A percentile compares a stretch with the other conserved stretches of the same genome.
phyloP scores from a whole-genome alignment of 805 yeast genomes.

The Metschnikowia continentalis region DNA sequence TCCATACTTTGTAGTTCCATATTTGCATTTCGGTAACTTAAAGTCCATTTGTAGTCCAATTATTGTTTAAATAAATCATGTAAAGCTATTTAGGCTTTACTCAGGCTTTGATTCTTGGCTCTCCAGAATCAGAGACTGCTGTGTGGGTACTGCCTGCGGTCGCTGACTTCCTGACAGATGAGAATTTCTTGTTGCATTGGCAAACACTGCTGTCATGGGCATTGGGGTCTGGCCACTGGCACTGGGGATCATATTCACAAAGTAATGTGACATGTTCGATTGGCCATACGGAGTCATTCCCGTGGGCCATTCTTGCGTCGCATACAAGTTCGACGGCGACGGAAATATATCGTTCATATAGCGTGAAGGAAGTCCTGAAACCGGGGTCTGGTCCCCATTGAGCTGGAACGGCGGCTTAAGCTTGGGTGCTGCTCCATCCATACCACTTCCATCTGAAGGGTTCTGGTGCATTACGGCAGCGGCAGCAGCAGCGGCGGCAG shows the following conservation, averaged over 20 bases:
- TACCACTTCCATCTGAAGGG: neutral
- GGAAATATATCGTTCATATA: slow-evolving; percentile 72
- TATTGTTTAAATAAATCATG: neutral
- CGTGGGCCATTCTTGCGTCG: slow-evolving; percentile 45
- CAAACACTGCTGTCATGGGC: slow-evolving; percentile 12
- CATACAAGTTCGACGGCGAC: slow-evolving; percentile 74
- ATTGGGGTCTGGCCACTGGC: slow-evolving; percentile 18
- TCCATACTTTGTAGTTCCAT: too few species aligned
- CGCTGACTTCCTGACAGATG: slow-evolving; percentile 9
- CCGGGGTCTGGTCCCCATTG: slow-evolving; percentile 62
- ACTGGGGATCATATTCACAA: slow-evolving; percentile 31
- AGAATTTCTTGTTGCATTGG: slow-evolving; percentile 8
- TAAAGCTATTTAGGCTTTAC: neutral
- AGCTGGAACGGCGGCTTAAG: slow-evolving; percentile 16
- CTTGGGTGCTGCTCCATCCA: slow-evolving; percentile 10
- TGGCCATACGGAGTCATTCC: slow-evolving; percentile 37
- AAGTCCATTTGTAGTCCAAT: too few species aligned
- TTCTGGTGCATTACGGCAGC: slow-evolving; percentile 1
- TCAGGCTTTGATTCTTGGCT: neutral
- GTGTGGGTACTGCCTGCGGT: neutral
- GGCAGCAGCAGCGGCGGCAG: slow-evolving; percentile 1
- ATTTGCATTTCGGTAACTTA: too few species aligned
- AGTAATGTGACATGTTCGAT: slow-evolving; percentile 32
- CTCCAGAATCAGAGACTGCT: neutral
- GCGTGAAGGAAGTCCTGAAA: slow-evolving; percentile 66